Conservation (phyloP, 2,329 filamentous ascomycete species). For the Ascochyta lentis region DNA sequence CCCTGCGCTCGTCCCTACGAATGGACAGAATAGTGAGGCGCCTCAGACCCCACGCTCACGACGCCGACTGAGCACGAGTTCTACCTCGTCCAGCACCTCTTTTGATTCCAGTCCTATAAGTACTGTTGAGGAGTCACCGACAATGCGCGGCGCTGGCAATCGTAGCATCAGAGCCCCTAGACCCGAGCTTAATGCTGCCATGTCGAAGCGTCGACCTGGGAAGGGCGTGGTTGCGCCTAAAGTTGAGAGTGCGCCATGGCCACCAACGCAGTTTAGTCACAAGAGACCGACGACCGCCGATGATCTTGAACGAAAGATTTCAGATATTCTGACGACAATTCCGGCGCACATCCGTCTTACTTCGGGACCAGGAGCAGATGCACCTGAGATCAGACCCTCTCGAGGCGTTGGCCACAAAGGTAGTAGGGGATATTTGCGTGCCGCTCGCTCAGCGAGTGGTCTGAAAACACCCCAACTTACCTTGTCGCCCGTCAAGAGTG, state of each 20-base stretch:
- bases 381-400: constrained; percentile 37
- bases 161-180: constrained; percentile 37
- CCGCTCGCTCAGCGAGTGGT: constrained; percentile 40
- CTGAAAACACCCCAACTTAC: constrained; percentile 47
- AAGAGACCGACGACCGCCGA: constrained; percentile 52
- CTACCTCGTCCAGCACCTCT: constrained; percentile 40
- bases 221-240: constrained; percentile 50
- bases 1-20: constrained; percentile 29
- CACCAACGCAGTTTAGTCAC: constrained; percentile 44
- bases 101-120: constrained; percentile 42
- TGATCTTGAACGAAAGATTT: constrained; percentile 80
- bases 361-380: constrained; percentile 38
- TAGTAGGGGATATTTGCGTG: constrained; percentile 42
- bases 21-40: constrained; percentile 25
- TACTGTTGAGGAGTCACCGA: constrained; percentile 46
- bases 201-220: constrained; percentile 48
- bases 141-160: constrained; percentile 38
- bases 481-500: constrained; percentile 45
- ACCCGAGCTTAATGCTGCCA: constrained; percentile 53
- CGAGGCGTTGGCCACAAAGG: constrained; percentile 36
- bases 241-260: constrained; percentile 39
- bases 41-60: constrained; percentile 44
- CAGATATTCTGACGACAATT: constrained; percentile 76
- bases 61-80: constrained; percentile 39
- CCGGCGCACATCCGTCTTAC: constrained; percentile 80